phyloP scores from a whole-genome alignment of 306 rosid genomes.

The Malus domestica region ASM211411v1 NC_041791.1:23165501-23166000 shows the following conservation, averaged over 20 bases:
- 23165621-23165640: conserved; percentile 17
- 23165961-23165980: conserved; percentile 90
- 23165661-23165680: conserved; percentile 31
- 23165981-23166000: conserved; percentile 42
- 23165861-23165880: conserved; percentile 30
- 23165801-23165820: conserved; percentile 47
- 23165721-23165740: conserved; percentile 41
- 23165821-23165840: conserved; percentile 39
- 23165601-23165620: not conserved
- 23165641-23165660: conserved; percentile 26
- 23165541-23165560: not conserved
- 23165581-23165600: not conserved
- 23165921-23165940: conserved; percentile 34
- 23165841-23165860: conserved; percentile 38
- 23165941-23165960: conserved; percentile 58
- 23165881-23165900: conserved; percentile 32
- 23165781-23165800: conserved; percentile 57
- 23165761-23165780: conserved; percentile 54
- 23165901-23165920: conserved; percentile 38
- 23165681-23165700: no score
- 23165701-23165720: not conserved
- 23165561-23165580: conserved; percentile 14
- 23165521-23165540: not conserved
- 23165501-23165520: conserved; percentile 60
- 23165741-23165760: conserved; percentile 68